These are phyloP conservation scores for Monilinia fructigena DNA, from an alignment of 2,329 filamentous ascomycete genomes.

Conservation along the genomic window DNA sequence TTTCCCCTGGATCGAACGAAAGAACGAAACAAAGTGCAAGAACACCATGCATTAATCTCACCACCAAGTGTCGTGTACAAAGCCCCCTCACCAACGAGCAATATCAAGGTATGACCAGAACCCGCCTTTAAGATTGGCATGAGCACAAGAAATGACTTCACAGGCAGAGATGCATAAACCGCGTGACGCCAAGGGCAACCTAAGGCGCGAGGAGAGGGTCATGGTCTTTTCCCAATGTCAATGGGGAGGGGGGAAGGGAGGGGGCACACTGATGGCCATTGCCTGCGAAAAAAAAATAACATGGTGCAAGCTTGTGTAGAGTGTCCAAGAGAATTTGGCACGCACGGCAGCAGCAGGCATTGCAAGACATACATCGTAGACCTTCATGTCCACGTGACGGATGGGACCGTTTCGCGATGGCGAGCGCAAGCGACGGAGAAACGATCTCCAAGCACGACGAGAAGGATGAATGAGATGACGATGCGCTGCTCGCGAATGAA, in stretches of 20 bases:
- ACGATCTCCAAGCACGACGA: background rate
- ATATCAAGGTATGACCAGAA: background rate
- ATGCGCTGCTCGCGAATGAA: slow-evolving; percentile 5
- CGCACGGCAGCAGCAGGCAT: background rate
- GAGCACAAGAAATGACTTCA: background rate
- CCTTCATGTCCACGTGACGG: background rate
- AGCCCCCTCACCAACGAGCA: background rate
- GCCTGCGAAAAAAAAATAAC: background rate
- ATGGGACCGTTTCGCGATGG: background rate
- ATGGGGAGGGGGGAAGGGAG: too few relatives aligned
- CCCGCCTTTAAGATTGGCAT: background rate
- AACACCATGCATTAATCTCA: background rate
- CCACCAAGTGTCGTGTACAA: too few relatives aligned
- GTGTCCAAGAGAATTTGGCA: background rate
- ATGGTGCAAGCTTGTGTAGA: slow-evolving; percentile 12
- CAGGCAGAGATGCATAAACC: slow-evolving; percentile 2
- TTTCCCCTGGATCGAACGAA: too few relatives aligned
- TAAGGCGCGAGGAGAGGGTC: background rate
- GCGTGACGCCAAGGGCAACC: slow-evolving; percentile 2
- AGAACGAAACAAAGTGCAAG: too few relatives aligned
- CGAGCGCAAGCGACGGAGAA: background rate
- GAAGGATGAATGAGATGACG: background rate
- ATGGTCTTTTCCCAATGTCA: background rate
- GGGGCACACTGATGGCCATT: background rate
- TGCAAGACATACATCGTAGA: background rate